These are phyloP conservation scores for Candida glucosophila DNA, from an alignment of 1,139 yeast genomes.

Conservation along the genomic window DNA sequence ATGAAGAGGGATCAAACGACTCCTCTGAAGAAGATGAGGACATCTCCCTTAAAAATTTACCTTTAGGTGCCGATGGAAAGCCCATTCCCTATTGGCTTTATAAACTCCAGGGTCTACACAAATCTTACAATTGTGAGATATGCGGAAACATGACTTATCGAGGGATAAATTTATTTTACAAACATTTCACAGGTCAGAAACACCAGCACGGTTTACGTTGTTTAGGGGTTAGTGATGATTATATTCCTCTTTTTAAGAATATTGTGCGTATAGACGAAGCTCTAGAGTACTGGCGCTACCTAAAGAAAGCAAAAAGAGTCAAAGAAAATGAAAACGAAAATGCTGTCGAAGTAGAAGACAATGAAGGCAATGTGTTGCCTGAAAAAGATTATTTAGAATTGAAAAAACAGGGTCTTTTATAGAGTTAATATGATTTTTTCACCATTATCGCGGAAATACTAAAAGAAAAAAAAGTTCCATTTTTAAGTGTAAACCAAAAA, in stretches of 20 bases:
- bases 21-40: constrained; percentile 14
- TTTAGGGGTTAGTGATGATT: constrained; percentile 53
- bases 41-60: constrained; percentile 50
- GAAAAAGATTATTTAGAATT: constrained; percentile 74
- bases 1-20: constrained; percentile 12
- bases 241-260: constrained; percentile 46
- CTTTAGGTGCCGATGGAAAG: constrained; percentile 80
- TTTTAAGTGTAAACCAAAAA: no score
- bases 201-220: constrained; percentile 71
- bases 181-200: constrained; percentile 62
- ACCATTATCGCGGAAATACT: no score
- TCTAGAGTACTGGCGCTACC: constrained; percentile 40
- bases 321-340: constrained; percentile 41
- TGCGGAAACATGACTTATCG: constrained; percentile 72
- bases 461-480: no score
- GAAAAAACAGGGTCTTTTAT: constrained; percentile 71
- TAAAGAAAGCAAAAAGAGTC: constrained; percentile 31
- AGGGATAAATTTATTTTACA: constrained; percentile 65
- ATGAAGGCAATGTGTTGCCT: constrained; percentile 87
- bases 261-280: constrained; percentile 68
- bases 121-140: constrained; percentile 69
- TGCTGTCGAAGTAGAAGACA: constrained; percentile 80
- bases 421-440: no score
- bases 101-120: constrained; percentile 80
- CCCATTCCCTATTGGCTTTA: constrained; percentile 94